Evolutionary conservation across 306 rosid species (phyloP).

Genomic region (Cajanus cajan): DNA sequence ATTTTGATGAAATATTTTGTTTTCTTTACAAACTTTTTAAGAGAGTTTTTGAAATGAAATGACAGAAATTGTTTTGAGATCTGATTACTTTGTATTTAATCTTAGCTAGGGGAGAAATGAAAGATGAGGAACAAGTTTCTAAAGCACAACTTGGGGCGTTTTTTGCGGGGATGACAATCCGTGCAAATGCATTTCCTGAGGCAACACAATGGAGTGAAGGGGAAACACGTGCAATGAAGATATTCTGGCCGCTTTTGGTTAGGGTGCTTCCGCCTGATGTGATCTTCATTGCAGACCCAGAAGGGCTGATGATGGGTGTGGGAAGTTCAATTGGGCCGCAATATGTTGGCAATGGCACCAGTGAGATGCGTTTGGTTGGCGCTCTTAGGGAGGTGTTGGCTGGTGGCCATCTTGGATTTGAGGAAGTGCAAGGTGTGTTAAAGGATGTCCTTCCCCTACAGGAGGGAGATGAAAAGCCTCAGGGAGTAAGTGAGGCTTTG

Average conservation of each 20-base stretch:
- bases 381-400: slow-evolving; percentile 92
- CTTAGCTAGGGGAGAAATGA: slow-evolving; percentile 73
- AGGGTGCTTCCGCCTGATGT: slow-evolving; percentile 82
- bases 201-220: slow-evolving; percentile 99
- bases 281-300: slow-evolving; percentile 87
- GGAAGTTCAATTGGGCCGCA: slow-evolving; percentile 86
- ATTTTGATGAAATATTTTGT: not conserved
- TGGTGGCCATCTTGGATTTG: slow-evolving; percentile 94
- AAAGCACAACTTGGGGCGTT: slow-evolving; percentile 93
- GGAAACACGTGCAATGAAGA: slow-evolving; percentile 77
- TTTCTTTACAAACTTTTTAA: not conserved
- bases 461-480: slow-evolving; percentile 33
- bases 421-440: slow-evolving; percentile 91
- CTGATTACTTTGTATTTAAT: not conserved
- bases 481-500: slow-evolving; percentile 74
- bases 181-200: slow-evolving; percentile 88
- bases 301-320: slow-evolving; percentile 74
- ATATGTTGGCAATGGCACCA: slow-evolving; percentile 64
- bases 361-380: slow-evolving; percentile 93
- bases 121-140: slow-evolving; percentile 67
- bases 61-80: not conserved
- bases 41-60: not conserved
- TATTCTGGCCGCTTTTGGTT: slow-evolving; percentile 80
- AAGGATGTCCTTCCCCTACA: slow-evolving; percentile 75
- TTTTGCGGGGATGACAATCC: slow-evolving; percentile 90